Conservation (phyloP, 176 grass and related monocot species). For the Sorghum bicolor region Sorghum_bicolor_NCBIv3 NC_012870.2:32796501-32797000, state of each 20-base stretch:
- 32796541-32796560: background rate
- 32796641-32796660: background rate
- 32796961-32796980: background rate
- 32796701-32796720: background rate
- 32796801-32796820: background rate
- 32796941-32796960: background rate
- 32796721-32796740: background rate
- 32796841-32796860: background rate
- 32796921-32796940: background rate
- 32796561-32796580: background rate
- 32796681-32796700: background rate
- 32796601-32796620: background rate
- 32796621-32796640: background rate
- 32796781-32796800: slow-evolving; percentile 16
- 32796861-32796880: background rate
- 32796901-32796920: slow-evolving; percentile 7
- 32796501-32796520: background rate
- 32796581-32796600: background rate
- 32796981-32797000: background rate
- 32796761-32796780: slow-evolving; percentile 28
- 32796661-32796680: background rate
- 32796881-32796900: background rate
- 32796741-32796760: background rate
- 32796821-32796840: background rate
- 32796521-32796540: background rate